Evolutionary conservation across 768 basidiomycete genomes (phyloP).

Genomic region (Nidularia pulvinata): DNA sequence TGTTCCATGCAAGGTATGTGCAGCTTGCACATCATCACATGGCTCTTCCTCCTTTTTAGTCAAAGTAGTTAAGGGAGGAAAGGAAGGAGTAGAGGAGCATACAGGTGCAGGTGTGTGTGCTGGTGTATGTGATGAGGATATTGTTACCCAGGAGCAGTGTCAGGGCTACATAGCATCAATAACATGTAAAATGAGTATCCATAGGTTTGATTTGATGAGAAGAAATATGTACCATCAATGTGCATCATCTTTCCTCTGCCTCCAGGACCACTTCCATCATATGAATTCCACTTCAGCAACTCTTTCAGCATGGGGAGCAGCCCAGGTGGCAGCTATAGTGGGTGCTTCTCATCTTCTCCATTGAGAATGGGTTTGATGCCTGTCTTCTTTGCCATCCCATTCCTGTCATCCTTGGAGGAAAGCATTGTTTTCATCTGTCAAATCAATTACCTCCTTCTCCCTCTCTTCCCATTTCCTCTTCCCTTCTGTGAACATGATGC

Average conservation of each 20-base stretch:
- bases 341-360: conserved; percentile 36
- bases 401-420: neutral
- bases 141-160: conserved; percentile 49
- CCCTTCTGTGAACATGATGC: conserved; percentile 39
- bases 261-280: conserved; percentile 88
- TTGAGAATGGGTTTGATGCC: conserved; percentile 5
- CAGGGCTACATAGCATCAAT: conserved; percentile 5
- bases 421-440: conserved; percentile 61
- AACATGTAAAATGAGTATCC: no score
- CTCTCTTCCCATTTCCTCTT: conserved; percentile 17
- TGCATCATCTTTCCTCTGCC: conserved; percentile 84
- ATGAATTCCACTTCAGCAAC: conserved; percentile 89
- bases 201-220: no score
- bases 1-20: conserved; percentile 85
- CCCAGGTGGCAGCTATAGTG: conserved; percentile 61
- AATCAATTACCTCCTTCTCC: conserved; percentile 30
- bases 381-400: conserved; percentile 13
- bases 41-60: conserved; percentile 62
- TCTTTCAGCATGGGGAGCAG: conserved; percentile 92
- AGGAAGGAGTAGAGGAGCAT: conserved; percentile 81
- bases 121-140: conserved; percentile 80
- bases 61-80: conserved; percentile 55
- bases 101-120: conserved; percentile 75
- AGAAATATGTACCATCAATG: conserved; percentile 23
- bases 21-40: conserved; percentile 78